These are phyloP conservation scores for Triticum turgidum DNA, from an alignment of 176 grass and related monocot genomes.

Conservation along the genomic window DNA sequence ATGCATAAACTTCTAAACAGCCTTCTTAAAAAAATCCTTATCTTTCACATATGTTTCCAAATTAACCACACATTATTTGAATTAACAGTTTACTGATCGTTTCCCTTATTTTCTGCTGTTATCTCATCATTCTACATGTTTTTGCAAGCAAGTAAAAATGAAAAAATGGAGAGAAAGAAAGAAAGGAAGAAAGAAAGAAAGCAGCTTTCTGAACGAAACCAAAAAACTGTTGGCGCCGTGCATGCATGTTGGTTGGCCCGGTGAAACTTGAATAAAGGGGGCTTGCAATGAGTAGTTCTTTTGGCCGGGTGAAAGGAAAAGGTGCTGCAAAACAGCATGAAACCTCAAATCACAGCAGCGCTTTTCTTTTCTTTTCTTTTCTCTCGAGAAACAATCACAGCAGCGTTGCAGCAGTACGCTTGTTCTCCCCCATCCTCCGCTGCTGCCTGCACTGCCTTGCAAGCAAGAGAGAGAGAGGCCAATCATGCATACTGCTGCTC, in stretches of 20 bases:
- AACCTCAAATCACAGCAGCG: slow-evolving; percentile 66
- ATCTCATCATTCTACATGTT: neutral
- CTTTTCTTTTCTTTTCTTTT: slow-evolving; percentile 21
- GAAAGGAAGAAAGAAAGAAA: neutral
- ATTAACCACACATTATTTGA: neutral
- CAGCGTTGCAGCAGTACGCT: neutral
- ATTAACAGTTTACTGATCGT: neutral
- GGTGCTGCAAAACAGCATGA: slow-evolving; percentile 47
- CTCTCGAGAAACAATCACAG: slow-evolving; percentile 54
- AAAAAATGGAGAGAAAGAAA: neutral
- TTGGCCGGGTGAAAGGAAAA: slow-evolving; percentile 45
- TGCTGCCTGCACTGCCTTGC: neutral
- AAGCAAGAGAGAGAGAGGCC: neutral
- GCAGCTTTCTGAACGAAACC: neutral
- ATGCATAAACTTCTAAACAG: neutral
- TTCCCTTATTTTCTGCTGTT: neutral
- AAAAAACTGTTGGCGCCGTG: neutral
- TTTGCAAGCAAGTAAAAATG: neutral
- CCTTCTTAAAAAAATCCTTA: neutral
- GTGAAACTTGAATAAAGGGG: slow-evolving; percentile 29
- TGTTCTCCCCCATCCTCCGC: slow-evolving; percentile 15
- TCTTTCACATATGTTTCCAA: neutral
- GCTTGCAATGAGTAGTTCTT: slow-evolving; percentile 39
- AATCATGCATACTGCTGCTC: slow-evolving; percentile 16
- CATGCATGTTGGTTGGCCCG: slow-evolving; percentile 14